Evolutionary conservation across 257 asterid genomes (phyloP), one percentile per base, ranked within the genome.

Genomic region (Prunella vulgaris): DNA sequence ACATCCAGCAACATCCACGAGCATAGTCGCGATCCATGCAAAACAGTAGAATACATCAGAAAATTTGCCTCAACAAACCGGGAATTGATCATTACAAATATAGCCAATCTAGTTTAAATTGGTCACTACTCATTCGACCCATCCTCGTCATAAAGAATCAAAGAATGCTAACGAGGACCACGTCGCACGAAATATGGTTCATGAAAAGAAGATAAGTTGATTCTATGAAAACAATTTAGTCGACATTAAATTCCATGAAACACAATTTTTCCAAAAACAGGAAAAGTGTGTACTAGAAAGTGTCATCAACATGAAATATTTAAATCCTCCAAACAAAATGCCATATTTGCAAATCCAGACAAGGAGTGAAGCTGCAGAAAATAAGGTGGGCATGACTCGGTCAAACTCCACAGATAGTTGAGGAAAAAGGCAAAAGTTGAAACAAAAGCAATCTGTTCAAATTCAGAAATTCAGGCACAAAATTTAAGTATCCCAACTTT

Each of bases 381-480:
- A 81, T 66, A 71, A 81, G 85, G 87, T 81, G 85, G 87, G 80
- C 82, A 77, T 71, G 84, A 75, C 70, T 58, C 76, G 93, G 96
- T 89, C 97, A 91, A 87, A 87, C 82, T 30, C 40, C 72, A 78
- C 74, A 70, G 77, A 77, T 73, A 42, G 21, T 62, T 80, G 80
- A 74, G 64, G 74, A 80, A 69, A 46, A 69, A 83, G 78, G 82
- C 37, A 61, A 86, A 85, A 82, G 85, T 62, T 44, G 3, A 25
- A 25, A n/a, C n/a, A 73, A 88, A 72, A 83, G 86, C 81, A 42
- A 69, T 27, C 87, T 82, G 84, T 73, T 69, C 12, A 59, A 54
- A 64, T 44, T 64, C 81, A 82, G 90, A 76, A 74, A 27, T 80
- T 73, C 87, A 84, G 88, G 71, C 82, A 7, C 75, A 77, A 13